Conservation (phyloP, 2,329 filamentous ascomycete genomes). For the Colletotrichum neosansevieriae region DNA sequence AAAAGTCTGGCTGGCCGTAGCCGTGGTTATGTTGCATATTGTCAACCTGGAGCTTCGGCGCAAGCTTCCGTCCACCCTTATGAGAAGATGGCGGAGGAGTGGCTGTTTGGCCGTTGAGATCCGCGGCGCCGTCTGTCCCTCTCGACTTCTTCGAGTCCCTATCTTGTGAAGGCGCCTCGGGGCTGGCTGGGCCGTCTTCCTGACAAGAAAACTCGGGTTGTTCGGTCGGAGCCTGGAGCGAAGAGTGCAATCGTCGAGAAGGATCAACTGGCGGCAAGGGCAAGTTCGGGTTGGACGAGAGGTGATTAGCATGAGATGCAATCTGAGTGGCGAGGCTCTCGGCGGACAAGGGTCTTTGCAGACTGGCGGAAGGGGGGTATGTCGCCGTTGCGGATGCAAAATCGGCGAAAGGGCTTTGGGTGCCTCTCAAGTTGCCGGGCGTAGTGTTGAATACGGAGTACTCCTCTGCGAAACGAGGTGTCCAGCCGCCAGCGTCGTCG, state of each 20-base stretch:
- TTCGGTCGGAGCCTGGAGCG: constrained; percentile 59
- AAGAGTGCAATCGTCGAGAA: constrained; percentile 68
- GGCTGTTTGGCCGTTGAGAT: constrained; percentile 62
- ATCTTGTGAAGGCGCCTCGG: constrained; percentile 43
- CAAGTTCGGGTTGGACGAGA: constrained; percentile 64
- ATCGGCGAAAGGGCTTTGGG: constrained; percentile 59
- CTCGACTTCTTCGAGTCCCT: constrained; percentile 59
- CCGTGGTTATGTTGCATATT: constrained; percentile 70
- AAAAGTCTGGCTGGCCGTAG: constrained; percentile 65
- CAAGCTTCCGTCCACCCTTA: constrained; percentile 68
- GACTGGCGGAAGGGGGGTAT: constrained; percentile 51
- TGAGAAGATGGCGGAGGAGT: constrained; percentile 71
- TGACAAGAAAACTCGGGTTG: constrained; percentile 48
- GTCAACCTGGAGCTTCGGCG: constrained; percentile 58
- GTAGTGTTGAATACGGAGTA: constrained; percentile 76
- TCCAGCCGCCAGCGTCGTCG: constrained; percentile 66
- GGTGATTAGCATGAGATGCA: constrained; percentile 73
- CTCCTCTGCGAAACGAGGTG: constrained; percentile 73
- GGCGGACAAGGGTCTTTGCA: constrained; percentile 65
- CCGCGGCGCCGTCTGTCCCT: constrained; percentile 54
- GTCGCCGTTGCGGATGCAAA: constrained; percentile 52
- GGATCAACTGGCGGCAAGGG: constrained; percentile 71
- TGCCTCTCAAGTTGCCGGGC: constrained; percentile 67
- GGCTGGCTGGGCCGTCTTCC: constrained; percentile 45
- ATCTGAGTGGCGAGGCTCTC: constrained; percentile 63